A percentile compares a stretch with the other conserved stretches of the same genome.
These are phyloP conservation scores for Rhizophora mangle DNA, from an alignment of 345 rosid genomes.

Conservation along the genomic window DNA sequence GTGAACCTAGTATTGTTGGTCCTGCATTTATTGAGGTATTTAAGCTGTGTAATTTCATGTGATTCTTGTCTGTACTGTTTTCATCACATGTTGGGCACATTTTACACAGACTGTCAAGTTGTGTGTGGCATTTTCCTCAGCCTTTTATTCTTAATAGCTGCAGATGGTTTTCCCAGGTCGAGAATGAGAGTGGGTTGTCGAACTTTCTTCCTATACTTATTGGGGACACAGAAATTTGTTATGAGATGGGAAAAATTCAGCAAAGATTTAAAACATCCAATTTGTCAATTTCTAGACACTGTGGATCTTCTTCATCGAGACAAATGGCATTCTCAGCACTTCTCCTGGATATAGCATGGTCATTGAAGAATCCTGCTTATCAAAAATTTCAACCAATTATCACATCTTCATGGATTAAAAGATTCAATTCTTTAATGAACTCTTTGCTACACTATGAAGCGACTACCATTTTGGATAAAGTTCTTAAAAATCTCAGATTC, in stretches of 20 bases:
- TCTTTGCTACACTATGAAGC: slow-evolving; percentile 57
- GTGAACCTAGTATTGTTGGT: slow-evolving; percentile 65
- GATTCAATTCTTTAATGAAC: slow-evolving; percentile 52
- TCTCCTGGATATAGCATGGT: slow-evolving; percentile 80
- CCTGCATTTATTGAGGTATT: slow-evolving; percentile 94
- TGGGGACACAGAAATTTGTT: slow-evolving; percentile 66
- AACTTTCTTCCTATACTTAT: slow-evolving; percentile 83
- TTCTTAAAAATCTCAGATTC: slow-evolving; percentile 48
- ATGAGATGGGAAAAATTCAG: slow-evolving; percentile 68
- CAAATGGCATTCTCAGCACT: slow-evolving; percentile 59
- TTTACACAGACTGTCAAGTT: background rate
- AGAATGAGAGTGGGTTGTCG: slow-evolving; percentile 81
- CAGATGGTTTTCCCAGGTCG: slow-evolving; percentile 53
- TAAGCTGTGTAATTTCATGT: background rate
- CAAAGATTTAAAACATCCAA: slow-evolving; percentile 46
- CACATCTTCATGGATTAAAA: slow-evolving; percentile 59
- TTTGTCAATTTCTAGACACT: slow-evolving; percentile 34
- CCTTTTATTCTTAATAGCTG: background rate
- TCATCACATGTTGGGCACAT: background rate
- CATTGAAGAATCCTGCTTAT: slow-evolving; percentile 53
- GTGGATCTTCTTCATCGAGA: slow-evolving; percentile 39
- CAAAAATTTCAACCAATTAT: slow-evolving; percentile 41
- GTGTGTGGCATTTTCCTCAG: background rate
- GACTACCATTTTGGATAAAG: slow-evolving; percentile 48
- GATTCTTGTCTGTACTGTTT: background rate